These are phyloP conservation scores for Mortierella sp. DNA, from an alignment of 371 early-diverging fungal genomes.

Conservation along the genomic window DNA sequence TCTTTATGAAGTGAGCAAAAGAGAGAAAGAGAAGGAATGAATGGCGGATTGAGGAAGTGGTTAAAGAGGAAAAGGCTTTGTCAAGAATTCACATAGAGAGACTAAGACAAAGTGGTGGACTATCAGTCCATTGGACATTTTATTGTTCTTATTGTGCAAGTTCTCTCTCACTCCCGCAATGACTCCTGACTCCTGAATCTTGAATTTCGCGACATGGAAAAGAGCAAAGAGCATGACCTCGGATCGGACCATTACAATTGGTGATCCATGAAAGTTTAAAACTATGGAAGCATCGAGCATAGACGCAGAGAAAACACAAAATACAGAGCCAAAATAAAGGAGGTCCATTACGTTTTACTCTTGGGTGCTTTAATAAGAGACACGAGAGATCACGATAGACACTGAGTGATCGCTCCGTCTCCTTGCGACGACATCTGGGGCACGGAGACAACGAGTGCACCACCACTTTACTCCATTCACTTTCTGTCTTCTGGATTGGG, in stretches of 20 bases:
- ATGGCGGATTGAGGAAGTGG: too few relatives aligned
- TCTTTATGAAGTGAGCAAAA: not conserved
- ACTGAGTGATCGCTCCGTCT: not conserved
- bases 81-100: too few relatives aligned
- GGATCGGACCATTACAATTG: not conserved
- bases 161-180: not conserved
- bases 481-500: too few relatives aligned
- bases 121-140: slow-evolving; percentile 29
- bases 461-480: too few relatives aligned
- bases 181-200: slow-evolving; percentile 16
- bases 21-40: too few relatives aligned
- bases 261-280: not conserved
- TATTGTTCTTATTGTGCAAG: too few relatives aligned
- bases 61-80: too few relatives aligned
- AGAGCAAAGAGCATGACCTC: slow-evolving; percentile 1
- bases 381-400: slow-evolving; percentile 9
- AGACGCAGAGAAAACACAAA: too few relatives aligned
- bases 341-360: slow-evolving; percentile 27
- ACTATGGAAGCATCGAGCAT: not conserved
- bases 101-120: slow-evolving; percentile 17
- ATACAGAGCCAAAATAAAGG: not conserved
- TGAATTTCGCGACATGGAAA: slow-evolving; percentile 3
- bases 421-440: too few relatives aligned
- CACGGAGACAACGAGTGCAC: too few relatives aligned
- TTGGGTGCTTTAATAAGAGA: not conserved